These are phyloP conservation scores for Cynanchum wilfordii DNA, from an alignment of 257 asterid species.

Conservation along the genomic window DNA sequence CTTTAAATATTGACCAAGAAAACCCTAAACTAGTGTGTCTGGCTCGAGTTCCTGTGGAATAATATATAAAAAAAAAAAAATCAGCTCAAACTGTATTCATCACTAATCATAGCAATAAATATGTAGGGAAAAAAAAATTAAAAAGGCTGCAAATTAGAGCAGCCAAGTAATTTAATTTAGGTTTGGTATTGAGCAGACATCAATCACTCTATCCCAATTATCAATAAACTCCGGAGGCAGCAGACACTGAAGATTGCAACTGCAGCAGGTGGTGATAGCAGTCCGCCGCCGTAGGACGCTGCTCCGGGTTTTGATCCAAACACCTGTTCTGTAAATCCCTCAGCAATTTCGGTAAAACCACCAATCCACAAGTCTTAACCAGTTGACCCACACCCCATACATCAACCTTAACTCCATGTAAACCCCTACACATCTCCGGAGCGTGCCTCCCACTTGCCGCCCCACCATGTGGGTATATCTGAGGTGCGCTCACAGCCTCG, in stretches of 20 bases:
- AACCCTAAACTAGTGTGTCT: background rate
- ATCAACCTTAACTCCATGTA: conserved; percentile 44
- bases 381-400: conserved; percentile 50
- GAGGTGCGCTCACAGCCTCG: conserved; percentile 40
- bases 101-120: background rate
- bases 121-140: background rate
- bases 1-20: background rate
- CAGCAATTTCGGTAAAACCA: conserved; percentile 34
- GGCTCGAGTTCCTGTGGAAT: background rate
- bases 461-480: conserved; percentile 31
- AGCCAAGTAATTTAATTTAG: too few species aligned
- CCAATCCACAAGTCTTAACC: conserved; percentile 43
- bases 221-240: conserved; percentile 30
- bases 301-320: conserved; percentile 47
- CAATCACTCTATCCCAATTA: conserved; percentile 12
- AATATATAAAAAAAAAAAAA: background rate
- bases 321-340: conserved; percentile 46
- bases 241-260: conserved; percentile 47
- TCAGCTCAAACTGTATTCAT: background rate
- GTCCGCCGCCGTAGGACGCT: conserved; percentile 54
- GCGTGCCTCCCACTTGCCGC: conserved; percentile 31
- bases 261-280: conserved; percentile 51
- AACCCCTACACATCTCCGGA: conserved; percentile 43
- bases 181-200: conserved; percentile 7
- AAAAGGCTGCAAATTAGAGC: background rate